phyloP scores from a whole-genome alignment of 208 protist species.

The Vickermania ingenoplastis region DNA sequence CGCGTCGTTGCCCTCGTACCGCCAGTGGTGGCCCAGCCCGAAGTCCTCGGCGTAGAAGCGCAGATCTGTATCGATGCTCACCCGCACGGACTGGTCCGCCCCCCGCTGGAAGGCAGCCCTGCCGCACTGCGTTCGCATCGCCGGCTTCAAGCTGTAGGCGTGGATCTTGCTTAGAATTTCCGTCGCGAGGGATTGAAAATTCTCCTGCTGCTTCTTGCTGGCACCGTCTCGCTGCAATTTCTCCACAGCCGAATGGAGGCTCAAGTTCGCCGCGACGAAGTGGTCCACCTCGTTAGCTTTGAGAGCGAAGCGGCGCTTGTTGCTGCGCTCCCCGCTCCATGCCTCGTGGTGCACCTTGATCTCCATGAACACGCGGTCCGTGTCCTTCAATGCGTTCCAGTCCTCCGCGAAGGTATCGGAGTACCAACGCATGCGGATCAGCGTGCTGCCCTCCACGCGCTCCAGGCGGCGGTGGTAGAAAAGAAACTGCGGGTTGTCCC shows the following conservation, averaged over 20 bases:
- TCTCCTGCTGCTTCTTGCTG: conserved; percentile 44
- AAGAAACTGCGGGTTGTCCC: conserved; percentile 80
- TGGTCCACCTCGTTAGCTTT: conserved; percentile 75
- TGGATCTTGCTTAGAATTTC: conserved; percentile 79
- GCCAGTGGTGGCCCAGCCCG: conserved; percentile 78
- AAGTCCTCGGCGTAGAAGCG: conserved; percentile 77
- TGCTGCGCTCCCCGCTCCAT: conserved; percentile 81
- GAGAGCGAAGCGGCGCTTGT: conserved; percentile 79
- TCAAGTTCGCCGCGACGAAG: conserved; percentile 64
- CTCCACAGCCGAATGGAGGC: conserved; percentile 49
- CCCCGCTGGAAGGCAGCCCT: conserved; percentile 84
- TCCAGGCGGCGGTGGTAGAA: conserved; percentile 80
- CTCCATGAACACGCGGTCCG: conserved; percentile 82
- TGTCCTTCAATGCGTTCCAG: conserved; percentile 48
- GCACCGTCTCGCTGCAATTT: conserved; percentile 72
- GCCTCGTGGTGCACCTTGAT: conserved; percentile 87
- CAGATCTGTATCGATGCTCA: conserved; percentile 84
- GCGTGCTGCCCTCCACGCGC: conserved; percentile 70
- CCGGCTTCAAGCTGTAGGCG: conserved; percentile 80
- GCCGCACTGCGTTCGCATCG: conserved; percentile 72
- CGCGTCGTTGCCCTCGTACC: conserved; percentile 61
- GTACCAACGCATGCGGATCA: conserved; percentile 88
- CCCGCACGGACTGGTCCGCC: conserved; percentile 72
- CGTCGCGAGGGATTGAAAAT: conserved; percentile 75
- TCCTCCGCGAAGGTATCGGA: conserved; percentile 63